phyloP scores from a whole-genome alignment of 345 rosid genomes.

The Turnera subulata region DNA sequence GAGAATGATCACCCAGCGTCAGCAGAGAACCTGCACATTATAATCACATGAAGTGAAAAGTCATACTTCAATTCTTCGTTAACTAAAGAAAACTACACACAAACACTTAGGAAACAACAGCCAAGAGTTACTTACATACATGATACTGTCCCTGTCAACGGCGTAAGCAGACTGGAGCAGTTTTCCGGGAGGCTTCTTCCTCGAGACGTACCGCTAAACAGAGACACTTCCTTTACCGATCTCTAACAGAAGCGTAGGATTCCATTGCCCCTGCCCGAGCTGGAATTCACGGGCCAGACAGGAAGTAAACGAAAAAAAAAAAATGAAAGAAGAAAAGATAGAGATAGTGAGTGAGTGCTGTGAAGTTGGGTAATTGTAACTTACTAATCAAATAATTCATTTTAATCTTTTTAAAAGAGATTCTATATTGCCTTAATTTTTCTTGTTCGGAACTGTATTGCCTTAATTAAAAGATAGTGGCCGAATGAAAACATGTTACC shows the following conservation, averaged over 20 bases:
- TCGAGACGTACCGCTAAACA: slow-evolving; percentile 70
- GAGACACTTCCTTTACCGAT: slow-evolving; percentile 38
- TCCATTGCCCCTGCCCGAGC: slow-evolving; percentile 96
- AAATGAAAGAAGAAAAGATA: no score
- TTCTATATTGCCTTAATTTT: no score
- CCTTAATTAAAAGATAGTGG: no score
- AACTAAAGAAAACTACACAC: not conserved
- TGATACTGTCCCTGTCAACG: slow-evolving; percentile 83
- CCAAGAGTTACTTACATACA: slow-evolving; percentile 33
- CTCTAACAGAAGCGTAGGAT: slow-evolving; percentile 76
- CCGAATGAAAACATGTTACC: no score
- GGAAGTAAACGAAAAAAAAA: no score
- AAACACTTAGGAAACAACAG: not conserved
- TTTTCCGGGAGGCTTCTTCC: slow-evolving; percentile 93
- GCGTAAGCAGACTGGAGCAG: slow-evolving; percentile 88
- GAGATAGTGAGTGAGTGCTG: no score
- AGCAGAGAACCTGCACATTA: slow-evolving; percentile 54
- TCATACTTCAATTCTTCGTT: not conserved
- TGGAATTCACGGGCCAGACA: no score
- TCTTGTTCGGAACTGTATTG: no score
- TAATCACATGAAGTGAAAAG: not conserved
- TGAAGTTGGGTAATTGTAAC: no score
- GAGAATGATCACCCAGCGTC: slow-evolving; percentile 69
- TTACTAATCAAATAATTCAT: no score
- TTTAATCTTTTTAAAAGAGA: no score